Percentiles rank a stretch among this genome's conserved stretches.
Conservation (phyloP, 2,329 filamentous ascomycete genomes). For the Ophiostoma tasmaniense region DNA sequence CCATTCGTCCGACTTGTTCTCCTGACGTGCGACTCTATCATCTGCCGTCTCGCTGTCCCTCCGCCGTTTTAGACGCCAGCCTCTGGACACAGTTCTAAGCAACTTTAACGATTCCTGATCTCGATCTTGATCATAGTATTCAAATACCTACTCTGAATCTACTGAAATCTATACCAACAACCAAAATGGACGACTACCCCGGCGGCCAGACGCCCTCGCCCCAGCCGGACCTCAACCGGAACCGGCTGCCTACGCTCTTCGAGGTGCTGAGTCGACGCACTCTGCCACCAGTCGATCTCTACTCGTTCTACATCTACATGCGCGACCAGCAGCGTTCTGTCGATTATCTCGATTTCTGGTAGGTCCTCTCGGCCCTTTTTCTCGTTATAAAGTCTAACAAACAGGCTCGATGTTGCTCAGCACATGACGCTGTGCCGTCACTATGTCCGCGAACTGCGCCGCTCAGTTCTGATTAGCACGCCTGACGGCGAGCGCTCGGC, state of each 20-base stretch:
- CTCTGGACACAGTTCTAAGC: not conserved
- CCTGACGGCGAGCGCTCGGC: constrained; percentile 72
- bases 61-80: not conserved
- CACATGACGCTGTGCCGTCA: constrained; percentile 97
- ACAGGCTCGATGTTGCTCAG: constrained; percentile 96
- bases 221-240: constrained; percentile 56
- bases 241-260: constrained; percentile 86
- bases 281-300: constrained; percentile 90
- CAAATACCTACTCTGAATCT: not conserved
- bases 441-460: constrained; percentile 89
- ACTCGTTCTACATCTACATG: constrained; percentile 99
- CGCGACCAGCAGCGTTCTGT: constrained; percentile 95
- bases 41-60: not conserved
- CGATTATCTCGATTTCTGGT: constrained; percentile 98
- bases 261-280: constrained; percentile 92
- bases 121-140: not conserved
- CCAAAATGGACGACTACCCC: not conserved
- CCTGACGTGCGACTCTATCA: not conserved
- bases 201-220: constrained; percentile 39
- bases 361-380: constrained; percentile 26
- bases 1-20: too few relatives aligned
- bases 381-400: not conserved
- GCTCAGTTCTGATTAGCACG: constrained; percentile 86
- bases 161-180: not conserved
- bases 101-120: not conserved